Evolutionary conservation across 768 basidiomycete genomes (phyloP).

Genomic region (Trametes cubensis): DNA sequence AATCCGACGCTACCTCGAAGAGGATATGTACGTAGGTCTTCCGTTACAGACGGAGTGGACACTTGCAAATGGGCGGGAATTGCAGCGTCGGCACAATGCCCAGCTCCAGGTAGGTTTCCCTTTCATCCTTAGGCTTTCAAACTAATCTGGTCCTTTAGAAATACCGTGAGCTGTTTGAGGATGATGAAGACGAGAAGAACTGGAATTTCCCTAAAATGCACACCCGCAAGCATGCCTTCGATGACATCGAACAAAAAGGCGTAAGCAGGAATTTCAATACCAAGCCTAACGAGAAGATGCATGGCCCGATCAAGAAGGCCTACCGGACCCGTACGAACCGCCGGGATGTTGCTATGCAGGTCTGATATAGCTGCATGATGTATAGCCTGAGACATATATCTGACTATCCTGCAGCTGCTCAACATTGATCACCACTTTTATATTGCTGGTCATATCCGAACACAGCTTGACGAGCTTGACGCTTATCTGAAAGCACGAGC

Average conservation of each 20-base stretch:
- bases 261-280: constrained; percentile 16
- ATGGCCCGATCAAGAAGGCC: constrained; percentile 14
- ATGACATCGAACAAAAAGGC: constrained; percentile 22
- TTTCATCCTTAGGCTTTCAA: neutral
- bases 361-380: neutral
- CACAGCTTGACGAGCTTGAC: neutral
- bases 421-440: neutral
- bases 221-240: neutral
- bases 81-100: no score
- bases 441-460: neutral
- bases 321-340: neutral
- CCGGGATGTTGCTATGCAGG: constrained; percentile 5
- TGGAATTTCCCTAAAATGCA: constrained; percentile 25
- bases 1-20: neutral
- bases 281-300: constrained; percentile 20
- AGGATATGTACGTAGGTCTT: constrained; percentile 4
- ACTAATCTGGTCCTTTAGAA: neutral
- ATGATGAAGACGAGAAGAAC: constrained; percentile 1
- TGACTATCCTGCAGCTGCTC: neutral
- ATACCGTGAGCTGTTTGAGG: neutral
- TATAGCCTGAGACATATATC: neutral
- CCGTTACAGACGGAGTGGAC: neutral
- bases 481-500: neutral
- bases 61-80: no score
- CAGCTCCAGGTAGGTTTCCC: neutral